Percentiles rank a stretch among this genome's conserved stretches.
These are phyloP conservation scores for Arxiozyma bovina DNA, from an alignment of 1,139 yeast species.

Conservation along the genomic window DNA sequence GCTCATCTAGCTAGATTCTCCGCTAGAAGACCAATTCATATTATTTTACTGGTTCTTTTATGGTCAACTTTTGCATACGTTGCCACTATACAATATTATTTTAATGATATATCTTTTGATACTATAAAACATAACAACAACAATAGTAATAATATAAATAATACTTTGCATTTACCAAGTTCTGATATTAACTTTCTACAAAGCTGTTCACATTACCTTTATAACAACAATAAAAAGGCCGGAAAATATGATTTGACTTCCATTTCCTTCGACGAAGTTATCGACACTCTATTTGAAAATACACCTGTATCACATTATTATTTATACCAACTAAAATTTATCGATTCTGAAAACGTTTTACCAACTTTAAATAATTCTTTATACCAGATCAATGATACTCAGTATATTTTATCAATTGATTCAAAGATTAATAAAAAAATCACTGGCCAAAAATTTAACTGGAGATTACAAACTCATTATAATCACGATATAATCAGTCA, in stretches of 20 bases:
- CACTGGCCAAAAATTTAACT: conserved; percentile 40
- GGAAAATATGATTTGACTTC: conserved; percentile 16
- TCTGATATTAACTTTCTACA: conserved; percentile 5
- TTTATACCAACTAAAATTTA: conserved; percentile 13
- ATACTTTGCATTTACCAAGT: not conserved
- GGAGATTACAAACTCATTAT: conserved; percentile 37
- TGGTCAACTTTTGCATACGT: conserved; percentile 77
- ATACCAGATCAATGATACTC: conserved; percentile 17
- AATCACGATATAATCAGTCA: not conserved
- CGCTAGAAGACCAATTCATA: conserved; percentile 84
- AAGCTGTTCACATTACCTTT: conserved; percentile 20
- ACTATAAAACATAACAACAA: conserved; percentile 4
- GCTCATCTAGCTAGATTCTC: conserved; percentile 53
- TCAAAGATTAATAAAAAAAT: conserved; percentile 18
- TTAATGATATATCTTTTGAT: conserved; percentile 31
- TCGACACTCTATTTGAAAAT: conserved; percentile 16
- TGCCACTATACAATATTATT: conserved; percentile 71
- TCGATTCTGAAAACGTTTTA: conserved; percentile 1
- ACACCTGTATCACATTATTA: conserved; percentile 23
- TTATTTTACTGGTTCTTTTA: conserved; percentile 63
- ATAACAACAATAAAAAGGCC: conserved; percentile 12
- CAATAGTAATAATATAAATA: not conserved
- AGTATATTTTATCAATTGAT: conserved; percentile 21
- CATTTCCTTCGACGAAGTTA: conserved; percentile 11
- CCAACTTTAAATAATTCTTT: conserved; percentile 21